Evolutionary conservation across 768 basidiomycete genomes (phyloP), one percentile per base, ranked within the genome.

Genomic region (Suillus fuscotomentosus): DNA sequence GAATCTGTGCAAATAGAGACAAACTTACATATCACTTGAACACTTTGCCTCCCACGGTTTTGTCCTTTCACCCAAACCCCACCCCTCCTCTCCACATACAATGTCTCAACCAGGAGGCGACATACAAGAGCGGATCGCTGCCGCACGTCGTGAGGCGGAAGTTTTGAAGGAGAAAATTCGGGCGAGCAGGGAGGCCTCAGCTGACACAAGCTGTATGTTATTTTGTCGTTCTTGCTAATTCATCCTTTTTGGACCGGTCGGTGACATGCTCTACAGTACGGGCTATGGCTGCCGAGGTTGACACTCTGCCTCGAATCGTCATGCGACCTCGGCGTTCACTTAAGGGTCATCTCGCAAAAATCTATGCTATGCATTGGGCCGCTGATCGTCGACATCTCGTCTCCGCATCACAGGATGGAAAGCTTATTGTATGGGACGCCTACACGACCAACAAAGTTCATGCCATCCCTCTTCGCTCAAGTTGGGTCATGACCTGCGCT

Each of bases 401-500:
- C 42, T 99, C 97, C 17, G 97, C 97, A n/a, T 99, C 97, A 3
- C 97, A 99, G 76, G 97, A 99, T 75, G 97, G 97, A 61, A 99
- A 99, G 78, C 87, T 99, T 65, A 99, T 99, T 75, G 97, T 99
- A 61, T 99, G 97, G 97, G 97, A 99, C 78, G 97, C 97, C 60
- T 99, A 99, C 79, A 99, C 97, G n/a, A 97, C 96, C 64, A 99
- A 99, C 86, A 99, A 99, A 83, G 97, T 99, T 65, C 97, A 99
- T 74, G 97, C 97, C 70, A 99, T 99, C 76, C 97, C 97, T 60
- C 83, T 99, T 55, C 90, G 97, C 60, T 97, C 95, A 54, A 95
- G 93, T 74, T 99, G 97, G 97, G 97, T 99, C 80, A 99, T 99
- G 97, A 99, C 97, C 60, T 99, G 97, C 76, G 97, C 97, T 60